Base-by-base conservation (phyloP, 2,329 filamentous ascomycete species). In the Epichloe brachyelytri region DNA sequence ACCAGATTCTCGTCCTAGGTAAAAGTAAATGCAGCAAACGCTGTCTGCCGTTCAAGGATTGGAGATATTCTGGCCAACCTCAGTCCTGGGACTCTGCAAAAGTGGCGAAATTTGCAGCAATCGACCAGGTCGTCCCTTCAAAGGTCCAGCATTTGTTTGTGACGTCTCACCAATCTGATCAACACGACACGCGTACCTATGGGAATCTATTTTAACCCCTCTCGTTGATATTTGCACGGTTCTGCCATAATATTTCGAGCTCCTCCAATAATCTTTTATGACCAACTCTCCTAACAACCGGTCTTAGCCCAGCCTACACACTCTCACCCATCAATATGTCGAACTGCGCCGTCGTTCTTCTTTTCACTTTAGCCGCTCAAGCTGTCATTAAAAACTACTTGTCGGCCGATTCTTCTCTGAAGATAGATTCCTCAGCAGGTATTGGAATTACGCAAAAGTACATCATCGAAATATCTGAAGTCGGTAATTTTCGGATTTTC, bases 401-500 rank as follows among this genome's bases (percentile, higher is more conserved):
- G 11, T 47, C 19, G 5, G 5, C 45, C 37, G 19, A 36, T n/a
- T 37, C 15, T 41, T 46, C 3, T 17, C 14, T 10, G 14, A 8
- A 37, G 7, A 7, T 14, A 26, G n/a, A 44, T 15, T 22, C 3
- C 5, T 39, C 30, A 12, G 12, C 34, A 19, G 51, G 45, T 14
- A 53, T 46, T 40, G 53, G 48, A 30, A 48, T 56, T 1, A 58
- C 56, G 33, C 58, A 58, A 15, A 61, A 57, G 51, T 62, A 59
- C 50, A 61, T 62, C 20, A 46, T 61, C 22, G 60, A 63, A 46
- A 47, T 57, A 15, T 49, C 54, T 20, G 46, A 54, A 49, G 58
- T 57, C 20, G 26, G 17, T 43, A 30, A 45, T 46, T 46, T 38
- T 17, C 20, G 34, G n/a, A 45, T 45, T 46, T 38, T 17, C 20